Base-by-base conservation (phyloP, 305 asterid genomes). In the Salvia sclarea region DNA sequence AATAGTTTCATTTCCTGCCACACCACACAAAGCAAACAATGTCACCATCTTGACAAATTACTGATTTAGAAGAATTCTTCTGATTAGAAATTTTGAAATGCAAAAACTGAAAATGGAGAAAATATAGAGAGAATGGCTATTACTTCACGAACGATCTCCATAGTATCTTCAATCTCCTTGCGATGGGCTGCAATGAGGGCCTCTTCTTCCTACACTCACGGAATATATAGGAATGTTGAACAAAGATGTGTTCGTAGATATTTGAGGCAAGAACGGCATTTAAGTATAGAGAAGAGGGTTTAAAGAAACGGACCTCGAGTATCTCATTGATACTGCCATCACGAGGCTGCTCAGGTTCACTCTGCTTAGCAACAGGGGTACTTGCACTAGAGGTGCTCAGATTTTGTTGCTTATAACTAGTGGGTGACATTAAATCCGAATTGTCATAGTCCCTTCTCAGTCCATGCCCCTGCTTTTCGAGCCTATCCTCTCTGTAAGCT, bases 121-220 rank as follows among this genome's bases (percentile, higher is more conserved):
- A 49, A 59, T 14, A 61, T 4, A 41, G 35, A 49, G 66, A 60
- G 52, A 21, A 28, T 14, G 66, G 47, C 28, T 43, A 43, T 76
- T 62, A 78, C 98, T 78, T 94, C 99, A 53, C 99, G 96, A 73
- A 94, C 99, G 67, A 91, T 94, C 87, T 94, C 99, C 98, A 94
- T 91, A 54, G 99, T 94, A 72, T 94, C 99, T 83, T 94, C 97
- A 47, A 94, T 94, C 85, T 91, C 96, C 78, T 89, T 94, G 54
- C 97, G 82, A 59, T 94, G 98, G 60, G 98, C 96, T 67, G 96
- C 88, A 79, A 94, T 89, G 73, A 91, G 89, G 66, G 99, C 96
- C 79, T 86, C 97, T 72, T 94, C 99, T 78, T 94, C 99, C 98
- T 94, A 75, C 65, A 75, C 21, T 72, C 47, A 53, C 40, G 56